These are phyloP conservation scores for Arthromyces matolae DNA, from an alignment of 768 basidiomycete genomes.

Conservation along the genomic window DNA sequence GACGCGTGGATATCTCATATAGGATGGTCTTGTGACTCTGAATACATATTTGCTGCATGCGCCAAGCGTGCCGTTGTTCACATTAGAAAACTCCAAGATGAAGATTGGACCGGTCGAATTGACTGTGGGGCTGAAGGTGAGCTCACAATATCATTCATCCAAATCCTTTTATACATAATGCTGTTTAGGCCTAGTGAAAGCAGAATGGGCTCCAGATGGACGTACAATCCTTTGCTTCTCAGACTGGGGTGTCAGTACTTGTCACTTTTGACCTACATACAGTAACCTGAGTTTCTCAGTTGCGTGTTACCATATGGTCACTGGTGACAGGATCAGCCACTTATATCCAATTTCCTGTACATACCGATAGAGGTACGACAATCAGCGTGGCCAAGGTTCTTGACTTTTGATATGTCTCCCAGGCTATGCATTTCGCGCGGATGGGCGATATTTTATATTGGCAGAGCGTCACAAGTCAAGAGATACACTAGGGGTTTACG, in stretches of 20 bases:
- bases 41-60: slow-evolving; percentile 79
- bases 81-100: slow-evolving; percentile 77
- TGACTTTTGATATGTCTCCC: slow-evolving; percentile 1
- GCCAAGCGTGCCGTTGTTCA: slow-evolving; percentile 68
- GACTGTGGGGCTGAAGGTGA: slow-evolving; percentile 79
- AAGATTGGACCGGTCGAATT: slow-evolving; percentile 73
- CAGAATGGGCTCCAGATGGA: slow-evolving; percentile 89
- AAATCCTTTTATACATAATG: background rate
- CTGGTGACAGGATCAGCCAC: slow-evolving; percentile 69
- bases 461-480: slow-evolving; percentile 90
- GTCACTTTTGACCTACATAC: slow-evolving; percentile 1
- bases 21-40: slow-evolving; percentile 86
- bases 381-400: background rate
- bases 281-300: slow-evolving; percentile 38
- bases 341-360: slow-evolving; percentile 82
- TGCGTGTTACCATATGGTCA: slow-evolving; percentile 86
- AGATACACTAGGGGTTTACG: slow-evolving; percentile 85
- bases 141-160: background rate
- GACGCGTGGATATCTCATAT: slow-evolving; percentile 64
- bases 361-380: slow-evolving; percentile 70
- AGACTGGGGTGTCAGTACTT: slow-evolving; percentile 80
- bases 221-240: slow-evolving; percentile 85
- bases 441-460: slow-evolving; percentile 80
- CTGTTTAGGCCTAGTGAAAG: slow-evolving; percentile 63
- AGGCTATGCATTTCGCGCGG: slow-evolving; percentile 78